Percentiles rank a stretch among this genome's conserved stretches.
These are phyloP conservation scores for Jaltomata sinuosa DNA, from an alignment of 257 asterid genomes.

Conservation along the genomic window DNA sequence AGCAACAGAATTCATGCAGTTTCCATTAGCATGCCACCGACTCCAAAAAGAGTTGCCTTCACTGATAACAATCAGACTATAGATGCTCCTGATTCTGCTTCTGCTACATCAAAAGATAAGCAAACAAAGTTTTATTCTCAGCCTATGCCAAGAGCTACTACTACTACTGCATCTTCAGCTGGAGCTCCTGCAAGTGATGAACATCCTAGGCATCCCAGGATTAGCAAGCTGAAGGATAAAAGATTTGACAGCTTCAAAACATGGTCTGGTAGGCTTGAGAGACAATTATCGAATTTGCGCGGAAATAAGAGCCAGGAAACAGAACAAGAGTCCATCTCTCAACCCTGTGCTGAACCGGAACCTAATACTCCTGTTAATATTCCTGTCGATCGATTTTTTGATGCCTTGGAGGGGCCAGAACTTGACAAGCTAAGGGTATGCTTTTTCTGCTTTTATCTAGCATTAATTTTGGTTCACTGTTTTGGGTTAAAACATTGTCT, in stretches of 20 bases:
- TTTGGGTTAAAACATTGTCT: background rate
- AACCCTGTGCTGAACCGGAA: conserved; percentile 22
- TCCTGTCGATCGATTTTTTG: conserved; percentile 60
- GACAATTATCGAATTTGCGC: conserved; percentile 46
- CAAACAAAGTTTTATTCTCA: conserved; percentile 42
- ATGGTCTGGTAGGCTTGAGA: conserved; percentile 71
- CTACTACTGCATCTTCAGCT: conserved; percentile 1
- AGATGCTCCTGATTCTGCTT: conserved; percentile 1
- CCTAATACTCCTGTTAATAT: conserved; percentile 16
- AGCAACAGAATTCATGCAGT: conserved; percentile 19
- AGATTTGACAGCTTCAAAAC: conserved; percentile 75
- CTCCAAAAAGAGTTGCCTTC: conserved; percentile 46
- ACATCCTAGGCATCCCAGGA: conserved; percentile 30
- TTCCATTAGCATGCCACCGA: conserved; percentile 68
- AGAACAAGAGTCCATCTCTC: conserved; percentile 17
- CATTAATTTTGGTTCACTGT: background rate
- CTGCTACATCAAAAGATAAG: background rate
- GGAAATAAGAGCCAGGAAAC: conserved; percentile 24
- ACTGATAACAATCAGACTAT: conserved; percentile 6
- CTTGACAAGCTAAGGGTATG: conserved; percentile 64
- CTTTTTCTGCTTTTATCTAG: background rate
- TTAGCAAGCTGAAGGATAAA: conserved; percentile 27
- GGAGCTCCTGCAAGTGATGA: conserved; percentile 12
- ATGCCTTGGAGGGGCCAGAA: conserved; percentile 88
- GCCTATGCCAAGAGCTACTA: conserved; percentile 36